Conservation (phyloP, 108 stramenopile genomes). For the Schizochytrium sp. region DNA sequence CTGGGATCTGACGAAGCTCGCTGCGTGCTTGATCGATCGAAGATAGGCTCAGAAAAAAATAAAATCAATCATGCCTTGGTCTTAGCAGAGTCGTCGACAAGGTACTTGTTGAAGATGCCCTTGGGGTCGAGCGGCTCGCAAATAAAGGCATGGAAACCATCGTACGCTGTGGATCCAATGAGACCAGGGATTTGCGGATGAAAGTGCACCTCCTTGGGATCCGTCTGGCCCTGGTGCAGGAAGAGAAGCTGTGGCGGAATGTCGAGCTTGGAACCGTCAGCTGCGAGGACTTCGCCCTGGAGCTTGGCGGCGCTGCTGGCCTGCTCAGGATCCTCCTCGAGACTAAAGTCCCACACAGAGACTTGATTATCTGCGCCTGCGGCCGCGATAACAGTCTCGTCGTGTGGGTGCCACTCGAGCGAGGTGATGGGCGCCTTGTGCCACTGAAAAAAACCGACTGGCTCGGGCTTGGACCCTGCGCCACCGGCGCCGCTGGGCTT, state of each 20-base stretch:
- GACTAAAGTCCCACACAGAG: slow-evolving; percentile 86
- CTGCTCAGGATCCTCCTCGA: slow-evolving; percentile 79
- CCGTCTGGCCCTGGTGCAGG: slow-evolving; percentile 79
- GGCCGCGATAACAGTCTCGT: slow-evolving; percentile 80
- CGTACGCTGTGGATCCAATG: slow-evolving; percentile 82
- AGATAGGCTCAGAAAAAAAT: too few relatives aligned
- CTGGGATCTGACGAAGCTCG: too few relatives aligned
- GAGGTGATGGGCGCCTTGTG: slow-evolving; percentile 80
- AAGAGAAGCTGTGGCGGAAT: slow-evolving; percentile 96
- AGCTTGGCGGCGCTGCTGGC: slow-evolving; percentile 15
- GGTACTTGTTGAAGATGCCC: slow-evolving; percentile 1
- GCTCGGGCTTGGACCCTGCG: slow-evolving; percentile 37
- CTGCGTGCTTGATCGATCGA: too few relatives aligned
- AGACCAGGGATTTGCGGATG: slow-evolving; percentile 93
- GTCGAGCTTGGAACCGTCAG: slow-evolving; percentile 34
- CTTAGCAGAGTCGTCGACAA: neutral
- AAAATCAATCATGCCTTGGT: too few relatives aligned
- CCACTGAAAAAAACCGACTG: slow-evolving; percentile 74
- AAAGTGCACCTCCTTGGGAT: slow-evolving; percentile 89
- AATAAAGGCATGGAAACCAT: slow-evolving; percentile 81
- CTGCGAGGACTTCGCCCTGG: neutral
- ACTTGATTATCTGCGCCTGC: slow-evolving; percentile 72
- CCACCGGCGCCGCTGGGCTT: neutral
- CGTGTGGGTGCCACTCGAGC: slow-evolving; percentile 92
- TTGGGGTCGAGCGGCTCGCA: neutral